These are phyloP conservation scores for Byssochlamys sp. DNA, from an alignment of 2,329 filamentous ascomycete species.

Conservation along the genomic window DNA sequence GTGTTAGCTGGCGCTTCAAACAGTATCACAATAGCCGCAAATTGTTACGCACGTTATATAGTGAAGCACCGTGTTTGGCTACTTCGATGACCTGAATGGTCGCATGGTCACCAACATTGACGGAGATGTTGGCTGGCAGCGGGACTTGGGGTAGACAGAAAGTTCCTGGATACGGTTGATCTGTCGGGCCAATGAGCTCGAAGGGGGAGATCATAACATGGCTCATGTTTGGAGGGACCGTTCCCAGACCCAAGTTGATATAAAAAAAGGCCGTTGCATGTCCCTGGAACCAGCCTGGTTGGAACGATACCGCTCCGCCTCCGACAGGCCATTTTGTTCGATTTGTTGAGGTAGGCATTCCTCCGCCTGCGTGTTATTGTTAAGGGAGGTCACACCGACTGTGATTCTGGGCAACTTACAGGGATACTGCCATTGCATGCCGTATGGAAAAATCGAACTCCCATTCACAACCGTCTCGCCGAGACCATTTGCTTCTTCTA, in stretches of 20 bases:
- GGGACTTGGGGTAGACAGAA: slow-evolving; percentile 86
- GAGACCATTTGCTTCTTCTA: slow-evolving; percentile 38
- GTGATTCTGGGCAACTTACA: slow-evolving; percentile 52
- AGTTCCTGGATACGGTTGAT: slow-evolving; percentile 74
- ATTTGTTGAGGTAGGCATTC: slow-evolving; percentile 66
- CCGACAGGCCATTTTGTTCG: slow-evolving; percentile 82
- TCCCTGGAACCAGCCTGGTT: slow-evolving; percentile 93
- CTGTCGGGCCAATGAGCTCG: slow-evolving; percentile 70
- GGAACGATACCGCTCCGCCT: slow-evolving; percentile 79
- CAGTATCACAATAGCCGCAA: background rate
- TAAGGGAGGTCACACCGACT: background rate
- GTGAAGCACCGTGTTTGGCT: slow-evolving; percentile 69
- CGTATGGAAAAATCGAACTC: slow-evolving; percentile 58
- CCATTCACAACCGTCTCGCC: slow-evolving; percentile 37
- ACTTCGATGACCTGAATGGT: slow-evolving; percentile 82
- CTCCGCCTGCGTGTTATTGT: slow-evolving; percentile 56
- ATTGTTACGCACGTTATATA: slow-evolving; percentile 60
- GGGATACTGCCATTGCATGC: slow-evolving; percentile 92
- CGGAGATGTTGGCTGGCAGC: slow-evolving; percentile 60
- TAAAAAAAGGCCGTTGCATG: slow-evolving; percentile 75
- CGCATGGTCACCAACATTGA: slow-evolving; percentile 73
- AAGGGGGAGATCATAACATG: slow-evolving; percentile 70
- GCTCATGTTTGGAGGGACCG: slow-evolving; percentile 76
- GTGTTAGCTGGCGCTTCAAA: slow-evolving; percentile 14
- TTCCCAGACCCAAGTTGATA: slow-evolving; percentile 81